phyloP scores from a whole-genome alignment of 495 filamentous ascomycete genomes.

The Xylaria grammica region DNA sequence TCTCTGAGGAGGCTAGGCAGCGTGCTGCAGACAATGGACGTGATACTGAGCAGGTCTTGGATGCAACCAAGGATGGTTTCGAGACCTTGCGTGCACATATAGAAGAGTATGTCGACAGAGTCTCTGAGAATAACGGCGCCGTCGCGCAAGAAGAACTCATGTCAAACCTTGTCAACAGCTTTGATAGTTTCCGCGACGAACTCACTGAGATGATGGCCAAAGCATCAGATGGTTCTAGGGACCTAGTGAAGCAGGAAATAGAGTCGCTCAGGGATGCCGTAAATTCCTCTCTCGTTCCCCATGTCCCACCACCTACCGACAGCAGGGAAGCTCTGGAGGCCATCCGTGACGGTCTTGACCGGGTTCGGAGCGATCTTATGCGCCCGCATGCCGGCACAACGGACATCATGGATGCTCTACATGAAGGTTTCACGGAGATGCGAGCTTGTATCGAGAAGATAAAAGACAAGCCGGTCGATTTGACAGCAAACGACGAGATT shows the following conservation, averaged over 20 bases:
- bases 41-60: conserved; percentile 68
- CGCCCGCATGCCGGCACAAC: conserved; percentile 63
- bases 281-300: conserved; percentile 68
- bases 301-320: conserved; percentile 50
- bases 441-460: conserved; percentile 77
- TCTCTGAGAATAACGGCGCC: conserved; percentile 70
- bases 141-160: conserved; percentile 79
- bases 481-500: conserved; percentile 83
- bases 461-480: conserved; percentile 75
- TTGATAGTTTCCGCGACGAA: conserved; percentile 75
- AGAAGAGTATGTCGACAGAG: conserved; percentile 59
- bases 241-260: conserved; percentile 77
- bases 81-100: conserved; percentile 78
- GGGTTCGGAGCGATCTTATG: conserved; percentile 68
- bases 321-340: conserved; percentile 69
- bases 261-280: conserved; percentile 78
- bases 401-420: conserved; percentile 80
- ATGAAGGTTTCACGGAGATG: conserved; percentile 78
- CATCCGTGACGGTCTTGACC: conserved; percentile 71
- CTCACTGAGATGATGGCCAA: conserved; percentile 59
- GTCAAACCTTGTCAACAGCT: conserved; percentile 70
- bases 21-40: conserved; percentile 73
- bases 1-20: conserved; percentile 70
- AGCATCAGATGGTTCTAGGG: conserved; percentile 54
- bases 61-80: conserved; percentile 84